Conservation (phyloP, 441 rosid species). For the Raphanus hybrid region DNA sequence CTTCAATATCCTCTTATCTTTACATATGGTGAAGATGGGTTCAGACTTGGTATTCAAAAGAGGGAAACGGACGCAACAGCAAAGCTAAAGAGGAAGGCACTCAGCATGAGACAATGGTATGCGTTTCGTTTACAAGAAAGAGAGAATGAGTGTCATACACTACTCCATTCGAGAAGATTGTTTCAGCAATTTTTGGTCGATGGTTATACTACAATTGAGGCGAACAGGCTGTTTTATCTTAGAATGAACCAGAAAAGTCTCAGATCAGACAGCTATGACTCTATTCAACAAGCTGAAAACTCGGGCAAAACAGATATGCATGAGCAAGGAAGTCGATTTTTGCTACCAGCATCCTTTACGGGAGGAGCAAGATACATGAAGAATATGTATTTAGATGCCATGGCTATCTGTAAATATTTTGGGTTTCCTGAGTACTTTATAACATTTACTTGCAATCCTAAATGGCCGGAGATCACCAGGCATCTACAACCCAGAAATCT, state of each 20-base stretch:
- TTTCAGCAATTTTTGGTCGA: background rate
- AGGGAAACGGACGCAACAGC: background rate
- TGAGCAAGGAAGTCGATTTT: background rate
- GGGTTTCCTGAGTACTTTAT: background rate
- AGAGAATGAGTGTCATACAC: background rate
- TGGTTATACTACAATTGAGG: background rate
- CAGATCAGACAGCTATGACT: background rate
- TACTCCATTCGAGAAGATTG: background rate
- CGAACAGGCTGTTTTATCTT: background rate
- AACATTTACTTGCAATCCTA: background rate
- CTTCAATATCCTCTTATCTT: background rate
- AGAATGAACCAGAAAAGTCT: background rate
- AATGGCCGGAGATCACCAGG: background rate
- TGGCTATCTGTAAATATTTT: background rate
- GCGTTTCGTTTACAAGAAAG: background rate
- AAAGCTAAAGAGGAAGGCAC: background rate
- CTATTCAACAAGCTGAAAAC: background rate
- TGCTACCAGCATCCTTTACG: background rate
- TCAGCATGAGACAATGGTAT: background rate
- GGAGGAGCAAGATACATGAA: background rate
- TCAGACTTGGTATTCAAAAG: background rate
- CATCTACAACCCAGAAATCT: background rate
- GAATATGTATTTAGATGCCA: background rate
- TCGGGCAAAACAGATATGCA: background rate
- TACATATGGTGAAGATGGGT: background rate